These are phyloP conservation scores for Volvox reticuliferus DNA, from an alignment of 139 green algal species.

Conservation along the genomic window DNA sequence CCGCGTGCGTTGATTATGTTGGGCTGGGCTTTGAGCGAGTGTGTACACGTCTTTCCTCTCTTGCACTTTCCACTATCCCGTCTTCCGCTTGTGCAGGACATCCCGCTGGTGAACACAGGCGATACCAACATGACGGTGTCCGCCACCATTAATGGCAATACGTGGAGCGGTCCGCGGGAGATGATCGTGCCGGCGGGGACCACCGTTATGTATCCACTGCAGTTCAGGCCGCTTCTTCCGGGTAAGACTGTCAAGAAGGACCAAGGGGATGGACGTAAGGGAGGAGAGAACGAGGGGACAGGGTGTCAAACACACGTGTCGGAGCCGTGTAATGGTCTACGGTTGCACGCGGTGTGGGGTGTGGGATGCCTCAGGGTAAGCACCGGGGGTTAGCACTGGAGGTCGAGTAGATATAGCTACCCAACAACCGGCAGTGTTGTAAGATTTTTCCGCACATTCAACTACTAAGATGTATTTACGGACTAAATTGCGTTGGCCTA, in stretches of 20 bases:
- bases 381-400: no score
- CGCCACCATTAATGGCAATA: conserved; percentile 52
- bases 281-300: not conserved
- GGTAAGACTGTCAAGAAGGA: conserved; percentile 31
- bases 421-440: no score
- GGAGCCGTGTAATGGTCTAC: no score
- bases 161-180: conserved; percentile 70
- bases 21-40: no score
- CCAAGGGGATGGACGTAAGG: not conserved
- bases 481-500: no score
- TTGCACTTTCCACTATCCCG: not conserved
- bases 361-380: no score
- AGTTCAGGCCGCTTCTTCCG: conserved; percentile 66
- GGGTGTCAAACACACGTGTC: no score
- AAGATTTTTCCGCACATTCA: no score
- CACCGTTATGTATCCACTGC: conserved; percentile 70
- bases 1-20: no score
- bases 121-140: conserved; percentile 63
- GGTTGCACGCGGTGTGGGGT: no score
- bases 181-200: conserved; percentile 63
- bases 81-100: conserved; percentile 55
- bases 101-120: conserved; percentile 79
- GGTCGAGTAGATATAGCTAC: no score
- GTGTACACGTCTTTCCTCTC: not conserved
- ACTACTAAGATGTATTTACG: no score